phyloP scores from a whole-genome alignment of 352 stramenopile genomes.

The Pythium pyrilobum region DNA sequence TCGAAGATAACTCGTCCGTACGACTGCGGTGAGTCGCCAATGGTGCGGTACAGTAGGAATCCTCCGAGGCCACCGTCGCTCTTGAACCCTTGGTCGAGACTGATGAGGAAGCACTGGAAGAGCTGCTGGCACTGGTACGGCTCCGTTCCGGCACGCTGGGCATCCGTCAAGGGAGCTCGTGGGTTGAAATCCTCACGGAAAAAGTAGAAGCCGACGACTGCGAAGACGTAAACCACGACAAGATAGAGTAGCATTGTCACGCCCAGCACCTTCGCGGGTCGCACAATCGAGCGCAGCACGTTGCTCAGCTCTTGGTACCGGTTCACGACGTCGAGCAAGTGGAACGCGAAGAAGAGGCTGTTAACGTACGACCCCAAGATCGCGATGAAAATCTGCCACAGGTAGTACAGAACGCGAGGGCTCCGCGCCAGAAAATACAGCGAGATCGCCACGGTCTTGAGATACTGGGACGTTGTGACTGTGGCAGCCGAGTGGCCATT shows the following conservation, averaged over 20 bases:
- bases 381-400: slow-evolving; percentile 52
- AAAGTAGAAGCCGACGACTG: slow-evolving; percentile 64
- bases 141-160: slow-evolving; percentile 26
- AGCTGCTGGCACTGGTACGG: slow-evolving; percentile 61
- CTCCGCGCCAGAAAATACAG: slow-evolving; percentile 47
- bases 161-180: slow-evolving; percentile 19
- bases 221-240: slow-evolving; percentile 71
- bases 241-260: slow-evolving; percentile 65
- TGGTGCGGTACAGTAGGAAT: slow-evolving; percentile 33
- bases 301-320: slow-evolving; percentile 74
- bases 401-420: slow-evolving; percentile 49
- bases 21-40: slow-evolving; percentile 30
- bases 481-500: not conserved
- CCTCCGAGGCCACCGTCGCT: slow-evolving; percentile 50
- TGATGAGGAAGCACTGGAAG: slow-evolving; percentile 72
- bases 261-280: slow-evolving; percentile 48
- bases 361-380: slow-evolving; percentile 60
- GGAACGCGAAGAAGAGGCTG: slow-evolving; percentile 75
- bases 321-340: slow-evolving; percentile 72
- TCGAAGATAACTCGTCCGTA: slow-evolving; percentile 62
- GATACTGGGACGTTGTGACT: slow-evolving; percentile 9
- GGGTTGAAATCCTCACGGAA: slow-evolving; percentile 64
- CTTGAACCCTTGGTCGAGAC: slow-evolving; percentile 68
- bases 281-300: slow-evolving; percentile 57
- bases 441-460: slow-evolving; percentile 33